Evolutionary conservation across 768 basidiomycete species (phyloP), one percentile per base, ranked within the genome.

Genomic region (Strobilomyces dryophilus): DNA sequence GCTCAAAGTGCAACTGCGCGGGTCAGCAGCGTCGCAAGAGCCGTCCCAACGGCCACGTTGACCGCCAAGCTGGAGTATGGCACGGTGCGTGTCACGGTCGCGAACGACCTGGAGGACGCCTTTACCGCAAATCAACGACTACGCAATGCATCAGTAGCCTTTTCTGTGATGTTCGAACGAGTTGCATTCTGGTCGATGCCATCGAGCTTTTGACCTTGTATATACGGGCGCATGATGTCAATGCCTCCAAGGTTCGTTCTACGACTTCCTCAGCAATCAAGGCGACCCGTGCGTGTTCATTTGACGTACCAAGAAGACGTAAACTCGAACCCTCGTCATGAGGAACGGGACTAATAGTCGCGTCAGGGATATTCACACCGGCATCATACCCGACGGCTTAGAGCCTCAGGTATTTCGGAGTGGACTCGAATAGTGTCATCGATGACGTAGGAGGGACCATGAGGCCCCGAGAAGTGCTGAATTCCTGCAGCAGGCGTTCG

Each of bases 291-390:
- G n/a, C 9, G 15, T 29, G 8, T 20, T 27, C 29, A 6, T 14
- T 37, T 1, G 11, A 34, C 47, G 0, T 11, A 88, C 89, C 94
- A 18, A 98, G 77, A 66, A 91, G 79, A n/a, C 94, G 79, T 15
- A 98, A 81, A 66, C 93, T 95, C 8, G 91, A 79, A 27, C 95
- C 95, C 72, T 95, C 90, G 66, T 90, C 89, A 59, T 95, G 95
- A 1, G 95, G 89, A 45, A 97, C 75, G 48, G 76, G 67, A 55
- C 74, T 77, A 68, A 87, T 92, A 10, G 88, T 85, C 45, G 86
- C 85, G 62, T 93, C 89, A 2, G 89, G 82, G n/a, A n/a, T n/a
- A 63, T 88, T 83, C 69, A 92, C 81, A 14, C 88, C 86, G 41
- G 74, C 67, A 41, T 86, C 79, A 18, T 87, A 91, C 24, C 82